Evolutionary conservation across 78 protist species (phyloP).

Genomic region (Dictyostelium discoideum): dicty_2.7 NC_007090.3:2498501-2499000

Average conservation of each 20-base stretch:
- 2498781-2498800: no score
- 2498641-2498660: neutral
- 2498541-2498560: no score
- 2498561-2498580: conserved; percentile 20
- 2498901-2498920: conserved; percentile 28
- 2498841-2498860: no score
- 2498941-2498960: conserved; percentile 66
- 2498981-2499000: conserved; percentile 36
- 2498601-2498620: conserved; percentile 17
- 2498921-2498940: conserved; percentile 54
- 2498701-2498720: neutral
- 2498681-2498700: conserved; percentile 39
- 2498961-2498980: conserved; percentile 37
- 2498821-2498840: no score
- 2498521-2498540: neutral
- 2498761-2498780: no score
- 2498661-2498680: neutral
- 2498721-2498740: neutral
- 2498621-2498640: conserved; percentile 51
- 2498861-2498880: neutral
- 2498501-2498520: neutral
- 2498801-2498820: no score
- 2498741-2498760: neutral
- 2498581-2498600: neutral
- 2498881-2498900: conserved; percentile 74